phyloP scores from a whole-genome alignment of 805 yeast genomes.

The Metschnikowia shivogae region DNA sequence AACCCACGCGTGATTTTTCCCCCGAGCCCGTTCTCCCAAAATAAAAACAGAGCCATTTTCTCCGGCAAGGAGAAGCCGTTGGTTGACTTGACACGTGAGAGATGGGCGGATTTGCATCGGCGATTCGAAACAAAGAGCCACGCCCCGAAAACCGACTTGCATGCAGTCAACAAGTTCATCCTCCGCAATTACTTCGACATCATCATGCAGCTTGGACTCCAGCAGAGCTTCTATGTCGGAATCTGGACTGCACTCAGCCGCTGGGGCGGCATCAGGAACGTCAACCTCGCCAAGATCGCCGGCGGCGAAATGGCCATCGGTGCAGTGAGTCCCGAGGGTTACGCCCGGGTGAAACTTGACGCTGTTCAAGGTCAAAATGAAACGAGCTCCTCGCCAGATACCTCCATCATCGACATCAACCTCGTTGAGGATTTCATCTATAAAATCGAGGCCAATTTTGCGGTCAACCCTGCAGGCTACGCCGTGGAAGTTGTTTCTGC shows the following conservation, averaged over 20 bases:
- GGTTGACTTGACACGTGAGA: slow-evolving; percentile 30
- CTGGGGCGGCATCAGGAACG: slow-evolving; percentile 29
- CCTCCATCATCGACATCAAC: slow-evolving; percentile 24
- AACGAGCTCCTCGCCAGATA: neutral
- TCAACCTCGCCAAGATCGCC: slow-evolving; percentile 7
- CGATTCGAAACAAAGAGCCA: slow-evolving; percentile 6
- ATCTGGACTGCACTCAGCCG: slow-evolving; percentile 31
- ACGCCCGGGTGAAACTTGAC: slow-evolving; percentile 5
- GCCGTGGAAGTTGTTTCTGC: slow-evolving; percentile 27
- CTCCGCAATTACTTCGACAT: slow-evolving; percentile 29
- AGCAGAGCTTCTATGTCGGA: slow-evolving; percentile 26
- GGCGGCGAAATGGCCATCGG: neutral
- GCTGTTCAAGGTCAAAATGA: neutral
- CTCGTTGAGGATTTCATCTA: slow-evolving; percentile 33
- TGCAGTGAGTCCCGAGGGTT: slow-evolving; percentile 2
- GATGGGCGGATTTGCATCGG: slow-evolving; percentile 17
- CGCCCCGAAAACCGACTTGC: slow-evolving; percentile 11
- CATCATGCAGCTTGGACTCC: slow-evolving; percentile 27
- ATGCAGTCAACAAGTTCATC: slow-evolving; percentile 29
- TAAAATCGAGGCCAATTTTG: slow-evolving; percentile 26
- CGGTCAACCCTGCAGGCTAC: slow-evolving; percentile 19
- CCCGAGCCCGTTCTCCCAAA: slow-evolving; percentile 23
- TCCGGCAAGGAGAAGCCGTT: slow-evolving; percentile 24
- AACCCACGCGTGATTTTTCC: slow-evolving; percentile 33
- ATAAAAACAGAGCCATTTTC: slow-evolving; percentile 22